These are phyloP conservation scores for Syncephalastrum contaminatum DNA, from an alignment of 371 early-diverging fungal species.

Conservation along the genomic window DNA sequence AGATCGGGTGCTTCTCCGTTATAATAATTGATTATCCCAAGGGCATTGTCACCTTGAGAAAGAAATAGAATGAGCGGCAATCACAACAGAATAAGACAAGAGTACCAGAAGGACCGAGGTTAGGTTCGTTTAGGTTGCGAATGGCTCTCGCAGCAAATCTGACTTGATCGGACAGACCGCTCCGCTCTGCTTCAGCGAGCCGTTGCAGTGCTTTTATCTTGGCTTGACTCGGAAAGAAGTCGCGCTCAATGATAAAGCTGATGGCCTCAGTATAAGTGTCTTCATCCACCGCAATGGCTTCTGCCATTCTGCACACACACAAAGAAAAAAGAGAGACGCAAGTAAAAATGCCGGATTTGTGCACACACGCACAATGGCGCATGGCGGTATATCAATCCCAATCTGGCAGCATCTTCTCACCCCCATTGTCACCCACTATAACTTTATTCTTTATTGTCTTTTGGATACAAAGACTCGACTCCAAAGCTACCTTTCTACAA, in stretches of 20 bases:
- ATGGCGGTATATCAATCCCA: background rate
- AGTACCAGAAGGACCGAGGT: conserved; percentile 1
- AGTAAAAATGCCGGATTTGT: background rate
- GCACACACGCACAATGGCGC: no score
- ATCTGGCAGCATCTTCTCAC: no score
- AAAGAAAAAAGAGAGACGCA: background rate
- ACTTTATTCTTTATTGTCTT: no score
- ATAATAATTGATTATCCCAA: conserved; percentile 29
- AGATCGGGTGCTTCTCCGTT: conserved; percentile 26
- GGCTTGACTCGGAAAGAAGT: conserved; percentile 81
- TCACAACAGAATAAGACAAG: background rate
- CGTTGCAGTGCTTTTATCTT: conserved; percentile 45
- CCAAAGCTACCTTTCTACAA: no score
- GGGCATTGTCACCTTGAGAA: background rate
- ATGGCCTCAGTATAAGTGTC: conserved; percentile 79
- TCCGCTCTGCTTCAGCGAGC: background rate
- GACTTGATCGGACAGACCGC: no score
- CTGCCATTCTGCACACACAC: conserved; percentile 3
- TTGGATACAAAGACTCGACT: no score
- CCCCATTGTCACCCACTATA: no score
- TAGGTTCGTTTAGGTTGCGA: conserved; percentile 1
- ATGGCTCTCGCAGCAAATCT: no score
- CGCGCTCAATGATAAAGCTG: conserved; percentile 78
- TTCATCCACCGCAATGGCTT: conserved; percentile 64
- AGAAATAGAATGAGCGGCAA: background rate